Percentiles rank a stretch among this genome's conserved stretches.
Evolutionary conservation across 75 land plant species (phyloP).

Genomic region (Picea glauca): DNA sequence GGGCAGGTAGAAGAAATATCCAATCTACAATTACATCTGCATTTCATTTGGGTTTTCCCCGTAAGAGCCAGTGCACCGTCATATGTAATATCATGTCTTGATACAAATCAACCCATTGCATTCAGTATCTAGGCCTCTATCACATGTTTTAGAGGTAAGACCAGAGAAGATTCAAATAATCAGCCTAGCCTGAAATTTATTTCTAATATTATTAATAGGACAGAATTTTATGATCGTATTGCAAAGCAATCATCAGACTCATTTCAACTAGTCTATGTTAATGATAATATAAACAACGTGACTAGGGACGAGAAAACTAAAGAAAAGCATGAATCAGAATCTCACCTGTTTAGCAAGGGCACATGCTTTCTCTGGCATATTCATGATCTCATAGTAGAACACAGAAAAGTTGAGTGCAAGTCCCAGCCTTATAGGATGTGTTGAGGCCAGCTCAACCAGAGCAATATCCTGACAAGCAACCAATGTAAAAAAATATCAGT

Average conservation of each 20-base stretch:
- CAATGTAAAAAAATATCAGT: conserved; percentile 1
- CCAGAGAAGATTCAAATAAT: background rate
- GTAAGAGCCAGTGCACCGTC: background rate
- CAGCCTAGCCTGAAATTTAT: background rate
- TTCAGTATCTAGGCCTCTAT: background rate
- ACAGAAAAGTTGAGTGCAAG: conserved; percentile 71
- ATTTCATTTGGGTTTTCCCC: background rate
- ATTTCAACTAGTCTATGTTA: background rate
- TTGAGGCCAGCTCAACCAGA: conserved; percentile 33
- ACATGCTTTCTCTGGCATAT: conserved; percentile 49
- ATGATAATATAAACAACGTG: background rate
- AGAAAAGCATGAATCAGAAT: background rate
- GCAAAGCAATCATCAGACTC: background rate
- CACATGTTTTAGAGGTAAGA: background rate
- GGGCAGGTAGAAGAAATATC: background rate
- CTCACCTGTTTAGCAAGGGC: conserved; percentile 51
- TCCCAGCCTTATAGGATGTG: conserved; percentile 53
- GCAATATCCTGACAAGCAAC: conserved; percentile 36
- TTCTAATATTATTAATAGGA: background rate
- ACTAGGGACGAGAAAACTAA: background rate
- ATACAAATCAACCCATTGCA: background rate
- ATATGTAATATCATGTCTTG: background rate
- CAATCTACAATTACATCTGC: background rate
- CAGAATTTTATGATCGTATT: background rate
- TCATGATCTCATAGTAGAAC: conserved; percentile 53